Base-by-base conservation (phyloP, 2,329 filamentous ascomycete species). In the Xylaria digitata region DNA sequence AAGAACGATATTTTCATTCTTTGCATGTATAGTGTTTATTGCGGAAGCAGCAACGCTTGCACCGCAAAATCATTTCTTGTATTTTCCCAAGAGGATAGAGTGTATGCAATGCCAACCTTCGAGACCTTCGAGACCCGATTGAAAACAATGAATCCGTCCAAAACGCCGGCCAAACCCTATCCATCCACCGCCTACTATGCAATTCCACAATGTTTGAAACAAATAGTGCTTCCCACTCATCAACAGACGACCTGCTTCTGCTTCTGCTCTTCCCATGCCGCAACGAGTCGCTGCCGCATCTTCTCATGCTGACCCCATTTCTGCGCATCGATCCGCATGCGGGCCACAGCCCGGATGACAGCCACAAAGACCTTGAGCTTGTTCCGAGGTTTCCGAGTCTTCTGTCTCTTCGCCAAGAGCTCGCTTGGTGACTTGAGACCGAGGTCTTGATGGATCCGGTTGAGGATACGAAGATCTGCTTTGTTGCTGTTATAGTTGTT, bases 391-490 rank as follows among this genome's bases (percentile, higher is more conserved):
- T 63, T 64, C 42, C 62, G 61, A 66, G 59, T 71, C 55, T 62
- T 75, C 66, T 30, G 73, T 70, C 49, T 80, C 72, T 62, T 76
- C 61, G 60, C 80, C 23, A 74, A 65, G n/a, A 78, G 72, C 53
- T 71, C 70, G 45, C 74, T 73, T 23, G 78, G 75, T 40, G 76
- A 72, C 57, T 77, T 76, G 66, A 82, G 76, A 58, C 82, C 82
- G 32, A 84, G 77, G 34, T 82, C 77, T 61, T 92, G 88, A 69
- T 92, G 93, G 84, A 97, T 97, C 73, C 92, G 87, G 73, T 91
- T 88, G 70, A 98, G 89, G 76, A 97, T 91, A 59, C 90, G 88
- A 66, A 98, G 89, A 78, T 98, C 93, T 67, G 93, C 92, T 79
- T 95, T 91, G 83, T 98, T 99, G 82, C 96, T 98, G 79, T 78